Evolutionary conservation across 2,329 filamentous ascomycete species (phyloP), one percentile per base, ranked within the genome.

Genomic region (Microascus cirrosus): DNA sequence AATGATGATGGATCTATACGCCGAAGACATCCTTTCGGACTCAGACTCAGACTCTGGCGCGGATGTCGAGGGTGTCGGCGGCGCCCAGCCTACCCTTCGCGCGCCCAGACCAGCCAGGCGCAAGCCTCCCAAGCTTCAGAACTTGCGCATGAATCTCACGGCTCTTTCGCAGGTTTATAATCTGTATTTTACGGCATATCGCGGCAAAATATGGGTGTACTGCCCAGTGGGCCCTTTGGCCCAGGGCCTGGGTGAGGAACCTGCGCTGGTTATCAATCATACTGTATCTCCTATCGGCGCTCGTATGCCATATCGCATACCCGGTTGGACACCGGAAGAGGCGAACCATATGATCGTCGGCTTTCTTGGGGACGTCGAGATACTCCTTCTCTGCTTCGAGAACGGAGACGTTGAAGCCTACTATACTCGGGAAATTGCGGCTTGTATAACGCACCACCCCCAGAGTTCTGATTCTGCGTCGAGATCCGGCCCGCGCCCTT

Each of bases 351-450:
- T 92, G 18, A 74, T 86, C 12, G 77, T 87, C 28, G 86, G 86
- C 18, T 80, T 87, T 53, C 71, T 93, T 13, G 89, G 89, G 0
- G 71, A 77, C 7, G 74, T 87, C 55, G 89, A 94, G 68, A 79
- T 91, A 34, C 63, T 93, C 5, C 69, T 90, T 3, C 72, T 85
- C 51, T 80, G 77, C 39, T 89, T 82, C 59, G 89, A 93, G 63
- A 87, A 90, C 61, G 89, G 89, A 7, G 89, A 93, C 66, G 80
- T 91, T 2, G 74, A 83, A 53, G 86, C 81, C 7, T 92, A 88
- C 68, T 84, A 87, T 65, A 86, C 83, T 0, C 76, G 77, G 54
- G 72, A 70, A 7, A 75, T 84, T 58, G 72, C 69, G 34, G 71
- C 74, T 13, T 74, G 72, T 45, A 69, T 85, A 45, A 18, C 22